Percentiles rank a stretch among this genome's conserved stretches.
These are phyloP conservation scores for Rhizopus arrhizus DNA, from an alignment of 371 early-diverging fungal genomes.

Conservation along the genomic window DNA sequence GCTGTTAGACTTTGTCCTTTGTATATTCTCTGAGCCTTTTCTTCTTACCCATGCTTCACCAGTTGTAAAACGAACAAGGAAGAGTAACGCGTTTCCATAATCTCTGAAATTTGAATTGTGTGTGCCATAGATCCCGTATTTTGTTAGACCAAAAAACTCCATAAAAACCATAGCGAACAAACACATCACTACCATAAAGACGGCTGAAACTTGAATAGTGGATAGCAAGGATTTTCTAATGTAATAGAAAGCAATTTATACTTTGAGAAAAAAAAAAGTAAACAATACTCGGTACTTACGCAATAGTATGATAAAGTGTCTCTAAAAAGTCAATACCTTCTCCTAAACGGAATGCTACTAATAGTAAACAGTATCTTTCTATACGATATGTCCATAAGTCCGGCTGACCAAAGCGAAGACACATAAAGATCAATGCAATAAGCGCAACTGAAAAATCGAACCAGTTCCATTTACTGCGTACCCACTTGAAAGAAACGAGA, in stretches of 20 bases:
- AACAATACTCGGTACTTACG: conserved; percentile 33
- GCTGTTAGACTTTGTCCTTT: no score
- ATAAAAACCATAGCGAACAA: conserved; percentile 64
- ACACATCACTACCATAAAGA: conserved; percentile 60
- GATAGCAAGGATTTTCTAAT: conserved; percentile 53
- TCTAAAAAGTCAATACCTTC: conserved; percentile 60
- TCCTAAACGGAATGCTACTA: conserved; percentile 61
- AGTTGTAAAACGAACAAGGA: conserved; percentile 58
- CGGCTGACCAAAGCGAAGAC: conserved; percentile 52
- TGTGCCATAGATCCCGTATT: conserved; percentile 50
- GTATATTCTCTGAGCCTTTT: not conserved
- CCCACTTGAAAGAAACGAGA: conserved; percentile 44
- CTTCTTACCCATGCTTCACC: conserved; percentile 61
- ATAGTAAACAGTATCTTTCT: conserved; percentile 56
- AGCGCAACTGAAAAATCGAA: conserved; percentile 53
- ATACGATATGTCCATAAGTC: conserved; percentile 52
- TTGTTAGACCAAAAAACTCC: conserved; percentile 63
- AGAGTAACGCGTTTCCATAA: conserved; percentile 59
- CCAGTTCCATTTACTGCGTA: conserved; percentile 60
- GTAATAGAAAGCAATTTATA: not conserved
- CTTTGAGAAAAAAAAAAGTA: not conserved
- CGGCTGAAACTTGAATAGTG: conserved; percentile 61
- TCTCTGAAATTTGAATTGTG: conserved; percentile 54
- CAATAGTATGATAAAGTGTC: conserved; percentile 57
- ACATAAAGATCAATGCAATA: conserved; percentile 45